Base-by-base conservation (phyloP, 164 flowering plant genomes). In the Tinospora cordifolia region DNA sequence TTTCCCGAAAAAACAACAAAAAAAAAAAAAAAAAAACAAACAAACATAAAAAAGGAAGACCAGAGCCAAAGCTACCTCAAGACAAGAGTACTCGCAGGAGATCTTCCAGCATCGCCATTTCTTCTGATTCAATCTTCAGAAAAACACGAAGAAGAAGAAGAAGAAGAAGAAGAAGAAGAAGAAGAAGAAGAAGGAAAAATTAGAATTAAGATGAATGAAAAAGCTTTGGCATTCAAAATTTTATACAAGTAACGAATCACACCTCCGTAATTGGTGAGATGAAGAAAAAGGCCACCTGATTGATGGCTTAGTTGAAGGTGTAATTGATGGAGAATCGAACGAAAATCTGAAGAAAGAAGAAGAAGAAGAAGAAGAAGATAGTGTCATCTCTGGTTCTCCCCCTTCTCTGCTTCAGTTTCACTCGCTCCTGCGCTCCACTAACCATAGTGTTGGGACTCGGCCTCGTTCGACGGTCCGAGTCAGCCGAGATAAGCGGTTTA, bases 41-140 rank as follows among this genome's bases (percentile, higher is more conserved):
- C 11, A 21, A 25, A n/a, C n/a, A n/a, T n/a, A n/a, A 24, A 69
- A 3, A 39, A 25, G 26, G 17, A 59, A 8, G 36, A 67, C 3
- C 62, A 73, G 40, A 38, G 15, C 25, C 25, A 51, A 41, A 62
- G 54, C 71, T 74, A 78, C 81, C 72, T 78, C 75, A 62, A 78
- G 69, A 54, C 81, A 69, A 47, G 75, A 78, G 63, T 75, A 72
- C 41, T 72, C 74, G 25, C 75, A 65, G n/a, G 75, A 72, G 9
- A 78, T 74, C 54, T 40, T 65, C 10, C 65, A 68, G 8, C 65
- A 9, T 64, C 63, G 58, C 34, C 27, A 30, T 6, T 49, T 72
- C 30, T 68, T 75, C 38, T 24, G 24, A 40, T 66, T 73, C 12
- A 74, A 59, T 65, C 69, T 54, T 47, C 4, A 30, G n/a, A 14